Percentiles rank a stretch among this genome's conserved stretches.
Conservation (phyloP, 2,329 filamentous ascomycete genomes). For the Sporothrix variecibatus region DNA sequence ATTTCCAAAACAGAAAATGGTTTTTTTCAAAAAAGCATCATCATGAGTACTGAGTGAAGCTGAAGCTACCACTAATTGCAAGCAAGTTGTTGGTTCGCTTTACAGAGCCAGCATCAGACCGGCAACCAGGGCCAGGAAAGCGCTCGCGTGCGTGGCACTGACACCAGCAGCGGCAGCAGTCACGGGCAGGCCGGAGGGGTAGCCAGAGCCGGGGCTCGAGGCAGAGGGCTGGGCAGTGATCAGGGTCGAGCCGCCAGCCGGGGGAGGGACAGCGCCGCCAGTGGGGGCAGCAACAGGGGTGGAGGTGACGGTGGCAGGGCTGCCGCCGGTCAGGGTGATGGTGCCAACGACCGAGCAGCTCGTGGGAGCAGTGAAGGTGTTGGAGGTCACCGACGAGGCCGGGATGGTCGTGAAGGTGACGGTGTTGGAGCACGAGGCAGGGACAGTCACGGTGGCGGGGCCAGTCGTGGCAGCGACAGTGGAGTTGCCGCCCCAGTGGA, state of each 20-base stretch:
- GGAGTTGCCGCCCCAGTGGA: conserved; percentile 18
- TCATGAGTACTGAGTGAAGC: neutral
- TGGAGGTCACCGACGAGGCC: conserved; percentile 29
- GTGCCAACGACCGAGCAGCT: conserved; percentile 30
- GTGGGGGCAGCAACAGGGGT: neutral
- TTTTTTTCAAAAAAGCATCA: conserved; percentile 17
- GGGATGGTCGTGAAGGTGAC: conserved; percentile 32
- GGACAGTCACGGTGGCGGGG: conserved; percentile 20
- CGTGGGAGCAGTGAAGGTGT: conserved; percentile 33
- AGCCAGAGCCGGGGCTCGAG: neutral
- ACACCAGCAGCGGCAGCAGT: conserved; percentile 26
- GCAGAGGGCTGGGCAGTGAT: conserved; percentile 1
- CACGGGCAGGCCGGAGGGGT: conserved; percentile 20
- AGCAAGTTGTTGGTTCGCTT: neutral
- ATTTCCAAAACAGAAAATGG: conserved; percentile 8
- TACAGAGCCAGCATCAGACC: conserved; percentile 26
- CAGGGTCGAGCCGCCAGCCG: neutral
- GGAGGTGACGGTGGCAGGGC: conserved; percentile 5
- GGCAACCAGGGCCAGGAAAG: conserved; percentile 19
- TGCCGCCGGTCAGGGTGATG: conserved; percentile 24
- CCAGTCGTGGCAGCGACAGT: conserved; percentile 10
- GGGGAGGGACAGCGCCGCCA: neutral
- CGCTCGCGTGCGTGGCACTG: conserved; percentile 12
- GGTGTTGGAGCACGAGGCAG: conserved; percentile 30
- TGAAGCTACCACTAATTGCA: neutral